Evolutionary conservation across 768 basidiomycete genomes (phyloP).

Genomic region (Leucosporidium scottii): DNA sequence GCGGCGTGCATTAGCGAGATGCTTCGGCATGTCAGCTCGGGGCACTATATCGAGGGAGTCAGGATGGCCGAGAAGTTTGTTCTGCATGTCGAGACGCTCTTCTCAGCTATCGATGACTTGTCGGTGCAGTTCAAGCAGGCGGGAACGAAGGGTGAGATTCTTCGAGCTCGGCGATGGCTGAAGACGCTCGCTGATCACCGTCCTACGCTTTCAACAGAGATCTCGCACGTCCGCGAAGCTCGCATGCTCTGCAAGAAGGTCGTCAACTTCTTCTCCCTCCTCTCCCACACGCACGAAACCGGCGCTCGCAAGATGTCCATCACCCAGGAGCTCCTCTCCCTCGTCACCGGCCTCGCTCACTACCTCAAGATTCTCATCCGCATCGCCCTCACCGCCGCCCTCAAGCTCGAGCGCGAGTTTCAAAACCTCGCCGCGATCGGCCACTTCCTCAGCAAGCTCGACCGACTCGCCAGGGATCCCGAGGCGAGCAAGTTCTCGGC

Average conservation of each 20-base stretch:
- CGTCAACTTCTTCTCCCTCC: slow-evolving; percentile 90
- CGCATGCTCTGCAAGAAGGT: slow-evolving; percentile 98
- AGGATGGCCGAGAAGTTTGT: slow-evolving; percentile 99
- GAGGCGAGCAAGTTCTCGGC: slow-evolving; percentile 38
- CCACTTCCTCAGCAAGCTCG: slow-evolving; percentile 84
- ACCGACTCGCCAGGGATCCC: slow-evolving; percentile 63
- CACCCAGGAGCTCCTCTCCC: slow-evolving; percentile 91
- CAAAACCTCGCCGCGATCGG: slow-evolving; percentile 73
- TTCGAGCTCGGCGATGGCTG: not conserved
- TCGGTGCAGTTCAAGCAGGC: slow-evolving; percentile 76
- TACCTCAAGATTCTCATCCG: slow-evolving; percentile 99
- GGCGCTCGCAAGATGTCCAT: slow-evolving; percentile 85
- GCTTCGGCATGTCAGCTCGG: slow-evolving; percentile 93
- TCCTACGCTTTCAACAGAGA: slow-evolving; percentile 40
- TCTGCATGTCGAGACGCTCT: slow-evolving; percentile 93
- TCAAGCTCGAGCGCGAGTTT: slow-evolving; percentile 90
- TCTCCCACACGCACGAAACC: slow-evolving; percentile 92
- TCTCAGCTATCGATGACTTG: slow-evolving; percentile 93
- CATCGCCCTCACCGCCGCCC: slow-evolving; percentile 88
- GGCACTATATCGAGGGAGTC: slow-evolving; percentile 91
- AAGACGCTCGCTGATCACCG: not conserved
- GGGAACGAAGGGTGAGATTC: slow-evolving; percentile 68
- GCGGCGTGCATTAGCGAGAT: slow-evolving; percentile 99
- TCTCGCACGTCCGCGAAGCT: slow-evolving; percentile 97
- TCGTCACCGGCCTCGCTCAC: slow-evolving; percentile 97